Base-by-base conservation (phyloP, 2,329 filamentous ascomycete genomes). In the Ophiostoma tasmaniense region DNA sequence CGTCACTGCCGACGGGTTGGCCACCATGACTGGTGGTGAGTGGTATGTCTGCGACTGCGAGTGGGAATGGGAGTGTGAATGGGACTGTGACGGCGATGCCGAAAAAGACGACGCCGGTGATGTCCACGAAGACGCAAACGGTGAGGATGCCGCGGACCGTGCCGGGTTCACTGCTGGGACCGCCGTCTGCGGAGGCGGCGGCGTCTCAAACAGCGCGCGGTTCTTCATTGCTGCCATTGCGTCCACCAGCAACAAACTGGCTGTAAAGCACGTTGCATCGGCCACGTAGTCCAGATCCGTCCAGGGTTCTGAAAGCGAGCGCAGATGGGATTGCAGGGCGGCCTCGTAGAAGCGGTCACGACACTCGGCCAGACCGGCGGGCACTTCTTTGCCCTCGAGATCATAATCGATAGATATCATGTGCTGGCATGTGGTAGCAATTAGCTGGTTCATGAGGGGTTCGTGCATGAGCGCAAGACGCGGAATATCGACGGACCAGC, bases 381-480 rank as follows among this genome's bases (percentile, higher is more conserved):
- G 50, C 8, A 55, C 50, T 25, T 67, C 69, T 62, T 25, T 30
- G 8, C 35, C 37, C 1, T 73, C 71, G 22, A 68, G 55, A 67
- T 8, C 68, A 69, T 6, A 70, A 68, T 30, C 71, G 64, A 22
- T 70, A 55, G 22, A 68, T 55, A 17, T 73, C 61, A 74, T 67
- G 28, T 73, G 71, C 28, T 73, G 72, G 30, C 73, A 67, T 0
- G 73, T 35, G 8, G 75, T 66, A 17, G 72, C 72, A 68, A 75
- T 72, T 17, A 75, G 73, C 59, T 71, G 70, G 59, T 71, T 71
- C 17, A 75, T 67, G 7, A 76, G 70, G 25, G 74, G 71, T 45
- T 75, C 72, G 39, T 74, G 72, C 25, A 70, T 67, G 14, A 73
- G 42, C 3, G 74, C 74, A 8, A 75, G 59, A 20, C 45, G 70